Evolutionary conservation across 2,329 filamentous ascomycete species (phyloP).

Genomic region (Phoma sp.): DNA sequence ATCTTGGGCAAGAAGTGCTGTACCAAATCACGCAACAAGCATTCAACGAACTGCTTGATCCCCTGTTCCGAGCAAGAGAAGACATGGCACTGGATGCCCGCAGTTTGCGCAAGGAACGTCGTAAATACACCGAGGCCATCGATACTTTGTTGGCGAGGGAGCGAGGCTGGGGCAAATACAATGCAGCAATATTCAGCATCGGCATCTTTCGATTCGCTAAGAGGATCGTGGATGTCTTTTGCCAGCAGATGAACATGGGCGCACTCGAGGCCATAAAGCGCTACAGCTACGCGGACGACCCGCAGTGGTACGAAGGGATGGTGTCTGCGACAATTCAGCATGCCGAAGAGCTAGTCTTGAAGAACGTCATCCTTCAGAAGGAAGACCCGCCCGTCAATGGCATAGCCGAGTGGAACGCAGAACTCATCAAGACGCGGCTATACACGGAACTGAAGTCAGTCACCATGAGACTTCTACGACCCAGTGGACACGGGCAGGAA

Average conservation of each 20-base stretch:
- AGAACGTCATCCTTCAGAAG: conserved; percentile 13
- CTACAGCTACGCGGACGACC: neutral
- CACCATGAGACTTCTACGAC: neutral
- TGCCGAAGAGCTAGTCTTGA: conserved; percentile 26
- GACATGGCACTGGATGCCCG: conserved; percentile 73
- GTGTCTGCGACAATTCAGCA: conserved; percentile 19
- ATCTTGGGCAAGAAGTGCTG: conserved; percentile 85
- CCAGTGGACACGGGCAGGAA: neutral
- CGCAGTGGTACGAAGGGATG: conserved; percentile 5
- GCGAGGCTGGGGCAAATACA: conserved; percentile 6
- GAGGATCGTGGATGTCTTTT: conserved; percentile 30
- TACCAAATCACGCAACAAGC: conserved; percentile 92
- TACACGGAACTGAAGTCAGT: conserved; percentile 1
- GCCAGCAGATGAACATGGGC: conserved; percentile 18
- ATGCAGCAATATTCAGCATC: conserved; percentile 25
- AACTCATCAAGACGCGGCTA: conserved; percentile 5
- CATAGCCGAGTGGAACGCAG: conserved; percentile 12
- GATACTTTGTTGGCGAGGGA: conserved; percentile 15
- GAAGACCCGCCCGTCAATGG: conserved; percentile 4
- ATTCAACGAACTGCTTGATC: conserved; percentile 89
- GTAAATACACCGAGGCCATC: conserved; percentile 26
- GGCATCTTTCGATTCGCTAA: conserved; percentile 39
- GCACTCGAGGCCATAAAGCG: neutral
- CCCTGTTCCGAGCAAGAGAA: conserved; percentile 82
- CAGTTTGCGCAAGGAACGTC: conserved; percentile 39